These are phyloP conservation scores for Aspergillus amoenus DNA, from an alignment of 2,329 filamentous ascomycete genomes.

Conservation along the genomic window DNA sequence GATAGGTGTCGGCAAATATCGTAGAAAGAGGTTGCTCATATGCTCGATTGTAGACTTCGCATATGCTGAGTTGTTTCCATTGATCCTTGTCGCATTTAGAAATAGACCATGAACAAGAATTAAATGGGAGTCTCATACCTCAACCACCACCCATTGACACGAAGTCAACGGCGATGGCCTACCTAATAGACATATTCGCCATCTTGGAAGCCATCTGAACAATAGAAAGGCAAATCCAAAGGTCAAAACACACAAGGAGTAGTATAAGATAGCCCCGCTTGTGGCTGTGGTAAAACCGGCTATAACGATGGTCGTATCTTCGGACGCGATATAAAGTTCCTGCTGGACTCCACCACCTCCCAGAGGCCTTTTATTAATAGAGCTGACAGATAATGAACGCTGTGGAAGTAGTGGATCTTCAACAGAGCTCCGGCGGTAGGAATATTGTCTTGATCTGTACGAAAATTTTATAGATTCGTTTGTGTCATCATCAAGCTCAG, in stretches of 20 bases:
- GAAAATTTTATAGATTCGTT: conserved; percentile 37
- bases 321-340: conserved; percentile 88
- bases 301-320: conserved; percentile 91
- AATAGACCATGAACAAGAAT: neutral
- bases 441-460: conserved; percentile 34
- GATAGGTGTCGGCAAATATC: conserved; percentile 53
- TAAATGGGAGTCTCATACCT: conserved; percentile 53
- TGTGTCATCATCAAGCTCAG: conserved; percentile 36
- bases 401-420: conserved; percentile 67
- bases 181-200: conserved; percentile 77
- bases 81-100: conserved; percentile 63
- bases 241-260: conserved; percentile 68
- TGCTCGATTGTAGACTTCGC: conserved; percentile 60
- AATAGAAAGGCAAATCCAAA: conserved; percentile 79
- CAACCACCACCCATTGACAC: conserved; percentile 89
- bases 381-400: conserved; percentile 64
- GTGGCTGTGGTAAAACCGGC: conserved; percentile 82
- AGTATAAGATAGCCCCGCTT: conserved; percentile 68
- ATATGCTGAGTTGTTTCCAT: conserved; percentile 88
- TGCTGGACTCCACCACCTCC: conserved; percentile 70
- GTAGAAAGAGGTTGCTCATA: conserved; percentile 66
- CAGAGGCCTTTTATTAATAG: conserved; percentile 62
- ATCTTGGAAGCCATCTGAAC: conserved; percentile 85
- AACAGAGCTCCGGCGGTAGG: conserved; percentile 45
- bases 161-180: conserved; percentile 65